phyloP scores from a whole-genome alignment of 768 basidiomycete species.

The Termitomyces sp. region DNA sequence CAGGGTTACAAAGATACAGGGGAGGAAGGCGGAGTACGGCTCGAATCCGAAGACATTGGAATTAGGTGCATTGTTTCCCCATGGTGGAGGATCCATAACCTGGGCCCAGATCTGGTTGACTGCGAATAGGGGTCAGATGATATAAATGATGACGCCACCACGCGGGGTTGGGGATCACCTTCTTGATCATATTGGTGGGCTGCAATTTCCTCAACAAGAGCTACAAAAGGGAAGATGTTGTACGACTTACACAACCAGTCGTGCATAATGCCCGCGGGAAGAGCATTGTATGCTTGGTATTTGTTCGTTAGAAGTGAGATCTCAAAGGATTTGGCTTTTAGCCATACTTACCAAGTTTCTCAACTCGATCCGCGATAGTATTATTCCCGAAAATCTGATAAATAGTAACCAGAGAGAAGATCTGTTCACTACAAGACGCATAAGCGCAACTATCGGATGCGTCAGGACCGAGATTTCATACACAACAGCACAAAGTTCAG shows the following conservation, averaged over 20 bases:
- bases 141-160: not conserved
- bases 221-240: not conserved
- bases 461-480: conserved; percentile 5
- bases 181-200: conserved; percentile 40
- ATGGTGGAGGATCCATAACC: conserved; percentile 30
- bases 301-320: conserved; percentile 20
- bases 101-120: conserved; percentile 39
- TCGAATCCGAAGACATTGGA: conserved; percentile 39
- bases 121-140: conserved; percentile 7
- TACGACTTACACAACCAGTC: conserved; percentile 29
- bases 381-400: conserved; percentile 37
- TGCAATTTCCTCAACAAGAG: conserved; percentile 4
- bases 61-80: conserved; percentile 31
- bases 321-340: conserved; percentile 3
- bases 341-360: conserved; percentile 26
- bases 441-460: not conserved
- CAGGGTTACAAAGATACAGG: too few species aligned
- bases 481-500: conserved; percentile 36
- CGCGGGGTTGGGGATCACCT: conserved; percentile 16
- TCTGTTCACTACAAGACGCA: conserved; percentile 29
- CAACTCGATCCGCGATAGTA: conserved; percentile 32
- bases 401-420: conserved; percentile 35
- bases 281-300: conserved; percentile 21
- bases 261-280: conserved; percentile 31
- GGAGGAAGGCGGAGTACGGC: conserved; percentile 21